Percentiles rank a stretch among this genome's conserved stretches.
Evolutionary conservation across 208 protist genomes (phyloP).

Genomic region (Histomonas meleagridis): DNA sequence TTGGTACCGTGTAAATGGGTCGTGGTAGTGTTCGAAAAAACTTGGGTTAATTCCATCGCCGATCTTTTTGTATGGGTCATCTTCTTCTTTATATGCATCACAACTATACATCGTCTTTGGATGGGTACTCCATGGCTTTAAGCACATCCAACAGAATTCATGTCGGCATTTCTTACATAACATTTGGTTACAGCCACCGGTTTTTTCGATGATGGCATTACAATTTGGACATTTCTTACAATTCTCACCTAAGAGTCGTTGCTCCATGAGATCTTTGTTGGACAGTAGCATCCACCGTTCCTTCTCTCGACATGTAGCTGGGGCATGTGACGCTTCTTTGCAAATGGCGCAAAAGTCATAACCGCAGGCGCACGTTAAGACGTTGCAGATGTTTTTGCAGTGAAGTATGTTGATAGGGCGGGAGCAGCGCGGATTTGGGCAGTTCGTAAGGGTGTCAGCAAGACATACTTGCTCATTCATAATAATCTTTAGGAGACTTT

Average conservation of each 20-base stretch:
- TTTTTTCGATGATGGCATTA: neutral
- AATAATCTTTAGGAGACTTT: neutral
- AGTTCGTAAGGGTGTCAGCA: neutral
- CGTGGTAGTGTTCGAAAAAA: neutral
- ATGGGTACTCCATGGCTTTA: neutral
- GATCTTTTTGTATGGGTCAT: neutral
- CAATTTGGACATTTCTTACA: neutral
- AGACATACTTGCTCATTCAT: neutral
- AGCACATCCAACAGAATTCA: conserved; percentile 27
- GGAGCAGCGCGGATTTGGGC: neutral
- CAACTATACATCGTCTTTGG: neutral
- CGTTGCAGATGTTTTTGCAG: neutral
- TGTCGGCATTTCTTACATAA: neutral
- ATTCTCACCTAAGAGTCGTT: neutral
- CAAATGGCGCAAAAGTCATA: conserved; percentile 17
- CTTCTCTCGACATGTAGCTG: neutral
- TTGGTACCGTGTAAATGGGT: neutral
- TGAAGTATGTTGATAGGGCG: neutral
- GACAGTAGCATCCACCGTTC: neutral
- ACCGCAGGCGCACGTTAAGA: neutral
- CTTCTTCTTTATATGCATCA: neutral
- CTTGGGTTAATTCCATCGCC: neutral
- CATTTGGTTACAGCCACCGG: conserved; percentile 24
- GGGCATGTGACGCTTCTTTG: neutral
- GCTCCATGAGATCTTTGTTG: neutral